Evolutionary conservation across 768 basidiomycete species (phyloP).

Genomic region (Baorangia bicolor): DNA sequence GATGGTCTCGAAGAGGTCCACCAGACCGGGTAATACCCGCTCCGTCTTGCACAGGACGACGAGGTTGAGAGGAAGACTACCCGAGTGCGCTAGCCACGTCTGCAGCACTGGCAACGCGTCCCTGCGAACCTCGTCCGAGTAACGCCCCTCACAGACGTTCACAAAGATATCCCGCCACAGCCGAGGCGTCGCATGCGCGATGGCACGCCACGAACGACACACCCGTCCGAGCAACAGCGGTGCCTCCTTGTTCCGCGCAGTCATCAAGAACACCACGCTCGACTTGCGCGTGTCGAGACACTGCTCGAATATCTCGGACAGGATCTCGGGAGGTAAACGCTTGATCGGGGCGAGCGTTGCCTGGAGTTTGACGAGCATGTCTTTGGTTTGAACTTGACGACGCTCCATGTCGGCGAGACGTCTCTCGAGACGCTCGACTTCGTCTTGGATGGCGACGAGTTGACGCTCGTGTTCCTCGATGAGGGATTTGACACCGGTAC

Average conservation of each 20-base stretch:
- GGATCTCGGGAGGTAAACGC: conserved; percentile 25
- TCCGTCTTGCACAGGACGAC: conserved; percentile 20
- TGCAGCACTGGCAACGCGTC: conserved; percentile 20
- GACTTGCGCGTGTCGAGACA: conserved; percentile 11
- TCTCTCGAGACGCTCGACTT: conserved; percentile 6
- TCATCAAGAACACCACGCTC: neutral
- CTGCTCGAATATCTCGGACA: conserved; percentile 26
- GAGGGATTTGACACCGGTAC: conserved; percentile 11
- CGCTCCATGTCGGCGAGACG: conserved; percentile 14
- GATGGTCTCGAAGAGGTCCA: conserved; percentile 18
- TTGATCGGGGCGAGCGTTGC: conserved; percentile 21
- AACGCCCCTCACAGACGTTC: conserved; percentile 22
- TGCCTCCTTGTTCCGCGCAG: conserved; percentile 6
- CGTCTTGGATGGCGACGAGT: conserved; percentile 9
- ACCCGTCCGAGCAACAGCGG: conserved; percentile 32
- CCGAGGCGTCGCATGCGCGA: conserved; percentile 25
- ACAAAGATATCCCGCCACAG: conserved; percentile 26
- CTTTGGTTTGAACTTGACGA: conserved; percentile 1
- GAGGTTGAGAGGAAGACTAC: conserved; percentile 20
- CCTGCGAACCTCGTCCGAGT: conserved; percentile 15
- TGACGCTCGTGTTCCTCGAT: conserved; percentile 17
- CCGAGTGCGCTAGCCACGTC: conserved; percentile 25
- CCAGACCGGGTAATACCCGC: conserved; percentile 21
- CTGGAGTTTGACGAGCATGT: conserved; percentile 15
- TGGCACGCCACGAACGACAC: conserved; percentile 29